A percentile compares a stretch with the other conserved stretches of the same genome.
These are phyloP conservation scores for Leccinum pachyderme DNA, from an alignment of 1,284 basidiomycete species.

Conservation along the genomic window DNA sequence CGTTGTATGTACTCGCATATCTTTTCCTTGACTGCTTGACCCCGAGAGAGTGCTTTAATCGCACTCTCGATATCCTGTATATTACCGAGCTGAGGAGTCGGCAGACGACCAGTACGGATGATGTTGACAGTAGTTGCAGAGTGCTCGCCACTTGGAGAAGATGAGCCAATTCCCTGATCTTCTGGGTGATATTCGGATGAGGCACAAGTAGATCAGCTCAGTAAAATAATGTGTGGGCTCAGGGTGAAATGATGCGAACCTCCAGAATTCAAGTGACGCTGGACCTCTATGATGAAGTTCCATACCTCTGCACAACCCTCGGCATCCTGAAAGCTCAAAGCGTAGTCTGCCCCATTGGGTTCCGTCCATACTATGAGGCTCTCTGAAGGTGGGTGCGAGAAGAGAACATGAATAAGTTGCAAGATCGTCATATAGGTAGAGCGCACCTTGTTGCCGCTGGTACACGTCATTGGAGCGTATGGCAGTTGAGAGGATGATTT, in stretches of 20 bases:
- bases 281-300: slow-evolving; percentile 97
- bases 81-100: slow-evolving; percentile 66
- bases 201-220: slow-evolving; percentile 16
- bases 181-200: slow-evolving; percentile 35
- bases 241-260: slow-evolving; percentile 41
- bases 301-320: slow-evolving; percentile 97
- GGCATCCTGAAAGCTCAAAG: slow-evolving; percentile 94
- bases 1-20: slow-evolving; percentile 81
- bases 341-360: slow-evolving; percentile 91
- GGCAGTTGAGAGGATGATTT: slow-evolving; percentile 69
- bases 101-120: slow-evolving; percentile 68
- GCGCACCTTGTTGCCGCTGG: slow-evolving; percentile 86
- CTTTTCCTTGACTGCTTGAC: slow-evolving; percentile 69
- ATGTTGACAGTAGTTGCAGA: slow-evolving; percentile 61
- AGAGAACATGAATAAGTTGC: slow-evolving; percentile 2
- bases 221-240: slow-evolving; percentile 6
- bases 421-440: neutral
- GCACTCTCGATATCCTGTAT: slow-evolving; percentile 75
- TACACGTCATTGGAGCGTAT: slow-evolving; percentile 86
- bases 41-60: slow-evolving; percentile 68
- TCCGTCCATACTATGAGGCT: slow-evolving; percentile 99
- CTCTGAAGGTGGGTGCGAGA: slow-evolving; percentile 49
- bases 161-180: slow-evolving; percentile 46
- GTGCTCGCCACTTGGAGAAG: slow-evolving; percentile 60
- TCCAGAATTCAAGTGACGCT: slow-evolving; percentile 71